A percentile compares a stretch with the other conserved stretches of the same genome.
Conservation (phyloP, 2,329 filamentous ascomycete genomes). For the Penicillium sp. region DNA sequence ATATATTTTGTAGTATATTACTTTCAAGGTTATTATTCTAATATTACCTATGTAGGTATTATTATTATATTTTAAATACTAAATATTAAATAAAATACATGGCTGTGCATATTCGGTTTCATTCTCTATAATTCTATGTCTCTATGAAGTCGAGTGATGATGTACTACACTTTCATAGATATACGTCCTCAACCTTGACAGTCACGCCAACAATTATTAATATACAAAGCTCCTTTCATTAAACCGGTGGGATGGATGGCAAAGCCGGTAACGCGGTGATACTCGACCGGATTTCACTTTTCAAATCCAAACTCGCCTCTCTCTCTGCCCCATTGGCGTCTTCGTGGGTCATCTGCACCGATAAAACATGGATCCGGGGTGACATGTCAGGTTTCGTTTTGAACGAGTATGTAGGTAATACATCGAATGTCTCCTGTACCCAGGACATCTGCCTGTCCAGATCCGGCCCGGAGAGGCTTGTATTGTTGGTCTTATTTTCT, state of each 20-base stretch:
- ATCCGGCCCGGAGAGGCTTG: slow-evolving; percentile 12
- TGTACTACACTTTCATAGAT: not conserved
- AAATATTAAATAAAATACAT: not conserved
- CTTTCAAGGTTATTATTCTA: too few relatives aligned
- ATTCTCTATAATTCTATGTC: not conserved
- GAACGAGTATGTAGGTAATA: slow-evolving; percentile 31
- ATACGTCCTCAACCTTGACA: not conserved
- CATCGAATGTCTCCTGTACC: slow-evolving; percentile 27
- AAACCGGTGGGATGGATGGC: slow-evolving; percentile 2
- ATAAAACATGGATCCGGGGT: slow-evolving; percentile 33
- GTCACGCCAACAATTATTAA: not conserved
- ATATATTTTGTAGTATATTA: too few relatives aligned
- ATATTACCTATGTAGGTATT: too few relatives aligned
- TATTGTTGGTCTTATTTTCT: slow-evolving; percentile 6
- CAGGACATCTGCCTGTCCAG: slow-evolving; percentile 30
- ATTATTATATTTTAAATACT: not conserved
- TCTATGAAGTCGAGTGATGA: not conserved
- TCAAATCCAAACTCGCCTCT: slow-evolving; percentile 6
- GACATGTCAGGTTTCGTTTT: slow-evolving; percentile 26
- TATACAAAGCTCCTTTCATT: not conserved
- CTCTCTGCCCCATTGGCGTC: slow-evolving; percentile 7
- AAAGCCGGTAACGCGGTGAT: slow-evolving; percentile 7
- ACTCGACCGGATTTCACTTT: slow-evolving; percentile 1
- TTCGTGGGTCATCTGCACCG: slow-evolving; percentile 27
- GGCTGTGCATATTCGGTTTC: not conserved